phyloP scores from a whole-genome alignment of 192 early-diverging fungal species.

The Backusella psychrophila region DNA sequence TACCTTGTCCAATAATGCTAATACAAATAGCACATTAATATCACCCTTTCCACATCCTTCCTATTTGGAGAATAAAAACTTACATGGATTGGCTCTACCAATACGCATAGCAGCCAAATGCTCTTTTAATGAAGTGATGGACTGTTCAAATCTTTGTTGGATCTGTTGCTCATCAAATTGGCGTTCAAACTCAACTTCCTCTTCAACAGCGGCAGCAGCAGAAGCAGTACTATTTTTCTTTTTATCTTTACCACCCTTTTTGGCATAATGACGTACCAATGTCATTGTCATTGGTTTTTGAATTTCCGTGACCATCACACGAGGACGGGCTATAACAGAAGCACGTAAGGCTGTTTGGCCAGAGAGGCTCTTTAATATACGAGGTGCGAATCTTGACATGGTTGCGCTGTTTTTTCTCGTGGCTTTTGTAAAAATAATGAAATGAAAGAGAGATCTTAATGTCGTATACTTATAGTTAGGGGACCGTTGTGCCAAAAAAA shows the following conservation, averaged over 20 bases:
- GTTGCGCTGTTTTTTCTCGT: neutral
- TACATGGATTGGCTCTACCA: conserved; percentile 76
- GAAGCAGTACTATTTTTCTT: neutral
- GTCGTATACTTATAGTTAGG: neutral
- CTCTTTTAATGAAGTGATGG: conserved; percentile 57
- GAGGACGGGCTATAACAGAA: neutral
- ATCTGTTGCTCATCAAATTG: conserved; percentile 60
- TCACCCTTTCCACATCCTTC: neutral
- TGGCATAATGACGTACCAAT: conserved; percentile 18
- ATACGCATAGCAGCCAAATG: conserved; percentile 64
- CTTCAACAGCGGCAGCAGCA: conserved; percentile 11
- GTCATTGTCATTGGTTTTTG: conserved; percentile 1
- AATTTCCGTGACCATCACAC: neutral
- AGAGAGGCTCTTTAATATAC: neutral
- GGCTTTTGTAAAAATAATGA: neutral
- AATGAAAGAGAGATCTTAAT: neutral
- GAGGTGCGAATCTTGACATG: neutral
- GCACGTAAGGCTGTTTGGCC: neutral
- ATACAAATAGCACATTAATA: neutral
- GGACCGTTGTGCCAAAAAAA: conserved; percentile 1
- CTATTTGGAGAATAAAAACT: neutral
- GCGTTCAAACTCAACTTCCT: conserved; percentile 28
- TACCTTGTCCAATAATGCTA: conserved; percentile 71
- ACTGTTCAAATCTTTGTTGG: conserved; percentile 54
- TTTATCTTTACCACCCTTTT: conserved; percentile 16